Conservation (phyloP, 805 yeast genomes). For the Ogataea ramenticola region DNA sequence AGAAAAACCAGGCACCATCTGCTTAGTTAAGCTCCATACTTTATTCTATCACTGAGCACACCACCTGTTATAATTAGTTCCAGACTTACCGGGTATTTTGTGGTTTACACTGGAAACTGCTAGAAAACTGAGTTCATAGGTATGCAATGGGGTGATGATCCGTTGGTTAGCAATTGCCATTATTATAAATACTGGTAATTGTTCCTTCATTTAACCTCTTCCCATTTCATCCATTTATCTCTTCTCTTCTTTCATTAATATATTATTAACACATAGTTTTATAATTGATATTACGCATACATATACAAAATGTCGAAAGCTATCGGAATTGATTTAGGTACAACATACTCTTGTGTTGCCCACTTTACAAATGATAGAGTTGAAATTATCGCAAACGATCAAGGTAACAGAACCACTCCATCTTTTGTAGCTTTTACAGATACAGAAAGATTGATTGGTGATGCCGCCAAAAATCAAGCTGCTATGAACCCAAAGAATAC, state of each 20-base stretch:
- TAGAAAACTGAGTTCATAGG: no score
- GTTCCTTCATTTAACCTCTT: neutral
- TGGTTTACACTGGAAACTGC: no score
- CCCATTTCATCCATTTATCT: neutral
- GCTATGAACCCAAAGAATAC: conserved; percentile 90
- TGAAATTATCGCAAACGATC: conserved; percentile 95
- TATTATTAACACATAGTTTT: no score
- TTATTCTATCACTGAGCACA: no score
- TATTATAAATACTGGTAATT: no score
- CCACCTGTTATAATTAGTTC: no score
- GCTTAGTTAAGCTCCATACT: no score
- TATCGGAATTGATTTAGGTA: conserved; percentile 77
- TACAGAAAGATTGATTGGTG: conserved; percentile 90
- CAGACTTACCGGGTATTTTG: no score
- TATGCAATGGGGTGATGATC: no score
- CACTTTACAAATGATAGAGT: conserved; percentile 88
- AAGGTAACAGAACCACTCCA: conserved; percentile 97
- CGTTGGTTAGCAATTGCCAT: no score
- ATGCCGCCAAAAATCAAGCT: conserved; percentile 97
- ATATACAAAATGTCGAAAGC: conserved; percentile 37
- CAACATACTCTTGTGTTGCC: conserved; percentile 94
- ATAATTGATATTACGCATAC: neutral
- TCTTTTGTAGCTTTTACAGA: conserved; percentile 94
- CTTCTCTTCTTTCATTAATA: neutral
- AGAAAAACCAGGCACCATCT: no score